Conservation (phyloP, 2,329 filamentous ascomycete species). For the Blastomyces silverae region DNA sequence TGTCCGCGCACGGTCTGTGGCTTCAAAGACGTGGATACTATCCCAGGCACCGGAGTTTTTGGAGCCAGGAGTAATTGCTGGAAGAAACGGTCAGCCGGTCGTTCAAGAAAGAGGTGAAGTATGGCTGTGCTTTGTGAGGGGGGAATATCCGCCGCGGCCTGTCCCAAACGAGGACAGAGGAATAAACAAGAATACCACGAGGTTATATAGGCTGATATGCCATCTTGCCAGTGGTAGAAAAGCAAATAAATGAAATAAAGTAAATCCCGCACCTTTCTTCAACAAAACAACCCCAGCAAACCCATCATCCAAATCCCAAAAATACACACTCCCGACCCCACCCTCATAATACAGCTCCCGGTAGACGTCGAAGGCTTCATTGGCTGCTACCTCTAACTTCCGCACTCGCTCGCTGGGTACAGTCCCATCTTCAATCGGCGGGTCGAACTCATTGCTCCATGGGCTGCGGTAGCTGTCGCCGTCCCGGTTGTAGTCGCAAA, state of each 20-base stretch:
- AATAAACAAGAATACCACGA: neutral
- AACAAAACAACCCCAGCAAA: slow-evolving; percentile 93
- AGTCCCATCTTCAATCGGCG: slow-evolving; percentile 77
- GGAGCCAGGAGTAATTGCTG: slow-evolving; percentile 60
- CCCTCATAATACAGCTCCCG: slow-evolving; percentile 90
- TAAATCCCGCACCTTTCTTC: slow-evolving; percentile 65
- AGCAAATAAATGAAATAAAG: neutral
- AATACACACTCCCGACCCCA: slow-evolving; percentile 90
- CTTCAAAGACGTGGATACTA: slow-evolving; percentile 97
- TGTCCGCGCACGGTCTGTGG: slow-evolving; percentile 80
- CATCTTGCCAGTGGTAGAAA: neutral
- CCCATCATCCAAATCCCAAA: slow-evolving; percentile 97
- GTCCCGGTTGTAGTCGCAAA: slow-evolving; percentile 99
- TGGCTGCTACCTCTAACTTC: slow-evolving; percentile 88
- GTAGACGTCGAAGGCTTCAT: slow-evolving; percentile 96
- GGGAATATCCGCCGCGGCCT: slow-evolving; percentile 5
- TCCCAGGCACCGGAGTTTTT: slow-evolving; percentile 83
- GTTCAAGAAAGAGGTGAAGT: neutral
- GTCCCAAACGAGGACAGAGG: neutral
- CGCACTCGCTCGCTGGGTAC: slow-evolving; percentile 84
- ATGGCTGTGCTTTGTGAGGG: neutral
- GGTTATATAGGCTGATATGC: neutral
- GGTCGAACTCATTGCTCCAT: slow-evolving; percentile 99
- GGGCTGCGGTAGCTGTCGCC: slow-evolving; percentile 95
- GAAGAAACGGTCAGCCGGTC: slow-evolving; percentile 13